These are phyloP conservation scores for Hypomontagnella monticulosa DNA, from an alignment of 495 filamentous ascomycete genomes.

Conservation along the genomic window DNA sequence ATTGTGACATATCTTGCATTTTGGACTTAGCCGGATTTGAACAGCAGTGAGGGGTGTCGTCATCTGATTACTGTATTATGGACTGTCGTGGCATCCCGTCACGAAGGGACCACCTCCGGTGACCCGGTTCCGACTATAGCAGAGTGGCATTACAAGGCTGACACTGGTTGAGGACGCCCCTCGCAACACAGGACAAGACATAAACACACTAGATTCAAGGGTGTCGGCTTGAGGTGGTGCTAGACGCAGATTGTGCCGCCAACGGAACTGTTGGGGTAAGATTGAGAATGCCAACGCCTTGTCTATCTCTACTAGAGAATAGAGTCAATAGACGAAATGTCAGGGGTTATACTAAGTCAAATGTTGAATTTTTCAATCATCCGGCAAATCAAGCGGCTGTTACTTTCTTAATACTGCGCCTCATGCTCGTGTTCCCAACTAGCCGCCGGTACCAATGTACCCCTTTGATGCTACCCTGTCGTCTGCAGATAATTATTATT, in stretches of 20 bases:
- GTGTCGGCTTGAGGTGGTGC: not conserved
- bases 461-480: conserved; percentile 19
- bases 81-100: conserved; percentile 29
- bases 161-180: not conserved
- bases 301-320: not conserved
- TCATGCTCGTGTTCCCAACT: conserved; percentile 16
- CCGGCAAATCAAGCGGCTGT: conserved; percentile 3
- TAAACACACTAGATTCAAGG: not conserved
- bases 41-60: conserved; percentile 32
- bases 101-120: conserved; percentile 25
- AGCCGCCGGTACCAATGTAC: conserved; percentile 19
- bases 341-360: not conserved
- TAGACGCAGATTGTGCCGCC: conserved; percentile 6
- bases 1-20: conserved; percentile 34
- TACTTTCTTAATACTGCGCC: conserved; percentile 16
- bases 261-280: conserved; percentile 12
- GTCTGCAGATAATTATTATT: conserved; percentile 9
- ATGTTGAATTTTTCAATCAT: conserved; percentile 2
- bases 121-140: conserved; percentile 30
- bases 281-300: conserved; percentile 2
- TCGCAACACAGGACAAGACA: not conserved
- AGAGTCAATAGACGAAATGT: not conserved
- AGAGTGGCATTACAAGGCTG: conserved; percentile 26
- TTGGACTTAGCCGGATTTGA: conserved; percentile 20
- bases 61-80: conserved; percentile 42